These are phyloP conservation scores for Puccinia polysora DNA, from an alignment of 1,284 basidiomycete genomes.

Conservation along the genomic window DNA sequence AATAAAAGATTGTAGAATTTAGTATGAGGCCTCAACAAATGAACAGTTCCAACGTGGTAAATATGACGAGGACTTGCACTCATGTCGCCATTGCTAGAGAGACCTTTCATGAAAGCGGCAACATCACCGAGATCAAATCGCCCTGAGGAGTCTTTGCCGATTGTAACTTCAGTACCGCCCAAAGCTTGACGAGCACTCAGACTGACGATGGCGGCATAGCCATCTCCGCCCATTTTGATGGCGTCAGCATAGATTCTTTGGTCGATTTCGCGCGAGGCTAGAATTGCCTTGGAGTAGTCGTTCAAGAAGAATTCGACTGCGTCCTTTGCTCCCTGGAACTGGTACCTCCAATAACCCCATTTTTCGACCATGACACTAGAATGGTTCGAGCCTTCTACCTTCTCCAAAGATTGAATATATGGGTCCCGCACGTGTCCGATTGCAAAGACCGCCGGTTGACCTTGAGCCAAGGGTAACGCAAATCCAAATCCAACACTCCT, in stretches of 20 bases:
- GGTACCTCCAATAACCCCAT: slow-evolving; percentile 50
- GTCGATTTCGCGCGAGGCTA: slow-evolving; percentile 47
- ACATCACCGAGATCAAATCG: slow-evolving; percentile 49
- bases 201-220: slow-evolving; percentile 51
- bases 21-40: neutral
- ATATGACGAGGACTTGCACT: slow-evolving; percentile 17
- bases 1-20: neutral
- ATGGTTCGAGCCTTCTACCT: neutral
- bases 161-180: slow-evolving; percentile 50
- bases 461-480: neutral
- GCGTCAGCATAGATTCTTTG: slow-evolving; percentile 49
- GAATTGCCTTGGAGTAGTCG: slow-evolving; percentile 50
- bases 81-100: slow-evolving; percentile 53
- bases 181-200: slow-evolving; percentile 51
- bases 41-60: neutral
- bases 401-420: slow-evolving; percentile 30
- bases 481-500: slow-evolving; percentile 18
- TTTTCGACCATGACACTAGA: slow-evolving; percentile 1
- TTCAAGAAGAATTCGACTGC: slow-evolving; percentile 50
- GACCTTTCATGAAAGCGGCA: slow-evolving; percentile 51
- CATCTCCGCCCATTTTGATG: slow-evolving; percentile 48
- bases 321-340: slow-evolving; percentile 48
- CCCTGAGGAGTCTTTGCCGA: slow-evolving; percentile 44
- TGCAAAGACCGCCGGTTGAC: slow-evolving; percentile 12
- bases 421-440: slow-evolving; percentile 41